These are phyloP conservation scores for Tylopilus sp. DNA, from an alignment of 768 basidiomycete species.

Conservation along the genomic window DNA sequence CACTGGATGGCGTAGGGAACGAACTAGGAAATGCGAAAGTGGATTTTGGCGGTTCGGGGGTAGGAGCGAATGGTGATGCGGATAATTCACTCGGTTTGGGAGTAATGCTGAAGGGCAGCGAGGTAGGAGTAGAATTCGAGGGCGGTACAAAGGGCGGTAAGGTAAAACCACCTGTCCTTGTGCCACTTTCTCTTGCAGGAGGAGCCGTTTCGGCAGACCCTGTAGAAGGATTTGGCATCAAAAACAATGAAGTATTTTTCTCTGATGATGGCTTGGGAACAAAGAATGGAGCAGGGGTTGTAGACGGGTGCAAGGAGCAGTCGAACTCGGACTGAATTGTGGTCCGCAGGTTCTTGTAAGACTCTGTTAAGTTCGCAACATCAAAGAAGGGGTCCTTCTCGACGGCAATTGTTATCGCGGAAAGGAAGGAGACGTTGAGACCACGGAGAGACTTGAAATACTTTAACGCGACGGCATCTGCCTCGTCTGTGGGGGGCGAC, in stretches of 20 bases:
- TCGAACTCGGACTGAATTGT: slow-evolving; percentile 58
- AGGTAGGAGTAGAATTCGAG: slow-evolving; percentile 7
- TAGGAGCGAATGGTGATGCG: slow-evolving; percentile 10
- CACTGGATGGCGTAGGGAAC: slow-evolving; percentile 1
- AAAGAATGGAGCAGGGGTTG: slow-evolving; percentile 12
- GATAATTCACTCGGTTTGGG: slow-evolving; percentile 20
- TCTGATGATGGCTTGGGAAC: slow-evolving; percentile 11
- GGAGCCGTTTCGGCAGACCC: slow-evolving; percentile 17
- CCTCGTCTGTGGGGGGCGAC: slow-evolving; percentile 23
- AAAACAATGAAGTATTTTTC: slow-evolving; percentile 14
- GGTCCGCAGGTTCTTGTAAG: slow-evolving; percentile 55
- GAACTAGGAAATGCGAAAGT: slow-evolving; percentile 24
- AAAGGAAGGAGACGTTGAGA: slow-evolving; percentile 63
- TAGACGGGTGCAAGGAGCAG: slow-evolving; percentile 18
- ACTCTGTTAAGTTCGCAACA: slow-evolving; percentile 49
- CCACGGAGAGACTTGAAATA: slow-evolving; percentile 74
- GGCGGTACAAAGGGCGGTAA: slow-evolving; percentile 26
- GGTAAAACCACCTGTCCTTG: slow-evolving; percentile 21
- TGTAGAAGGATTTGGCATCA: slow-evolving; percentile 36
- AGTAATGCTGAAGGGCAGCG: slow-evolving; percentile 11
- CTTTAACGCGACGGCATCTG: slow-evolving; percentile 38
- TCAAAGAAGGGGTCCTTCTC: slow-evolving; percentile 72
- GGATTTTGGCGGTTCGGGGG: slow-evolving; percentile 26
- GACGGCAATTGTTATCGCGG: slow-evolving; percentile 54
- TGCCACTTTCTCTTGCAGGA: slow-evolving; percentile 17